Evolutionary conservation across 1,284 basidiomycete species (phyloP), one percentile per base, ranked within the genome.

Genomic region (Cronartium quercuum): DNA sequence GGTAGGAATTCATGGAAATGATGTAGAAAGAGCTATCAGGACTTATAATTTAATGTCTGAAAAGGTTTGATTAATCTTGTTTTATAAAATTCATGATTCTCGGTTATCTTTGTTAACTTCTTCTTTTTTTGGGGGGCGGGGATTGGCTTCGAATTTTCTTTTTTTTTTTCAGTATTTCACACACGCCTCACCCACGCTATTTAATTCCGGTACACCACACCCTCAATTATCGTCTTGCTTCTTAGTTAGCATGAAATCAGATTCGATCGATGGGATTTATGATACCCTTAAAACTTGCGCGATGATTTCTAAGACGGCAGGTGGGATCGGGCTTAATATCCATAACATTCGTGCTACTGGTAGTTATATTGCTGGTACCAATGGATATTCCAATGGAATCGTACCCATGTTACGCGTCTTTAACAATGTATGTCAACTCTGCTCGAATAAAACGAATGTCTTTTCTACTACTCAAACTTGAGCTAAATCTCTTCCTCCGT

Each of bases 241-340:
- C 88, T 88, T 98, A 70, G 91, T 98, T 69, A 90, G 89, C 80
- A 98, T 98, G 94, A 94, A 94, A 84, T 94, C 98, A 55, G 96
- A 98, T 83, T 97, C 93, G 7, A 98, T 98, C 78, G 96, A 98
- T 79, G 96, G 95, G 57, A 98, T 99, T 82, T 98, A 98, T 83
- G 94, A 98, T 81, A 98, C 95, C 0, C 87, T 99, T 80, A 98
- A 97, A 86, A 92, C 89, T 77, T 98, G 96, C 82, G 96, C 96
- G 1, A 94, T 97, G 91, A 99, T 99, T 83, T 95, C 92, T 81
- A 98, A 99, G 86, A 96, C 93, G 34, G 96, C 96, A 51, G 95
- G 95, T 80, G 96, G 95, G 78, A 98, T 98, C 81, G 96, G 96
- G 77, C 84, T 99, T 76, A 93, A 87, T 84, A 97, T 99, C 78